phyloP scores from a whole-genome alignment of 345 rosid species.

The Luvunga scandens region DNA sequence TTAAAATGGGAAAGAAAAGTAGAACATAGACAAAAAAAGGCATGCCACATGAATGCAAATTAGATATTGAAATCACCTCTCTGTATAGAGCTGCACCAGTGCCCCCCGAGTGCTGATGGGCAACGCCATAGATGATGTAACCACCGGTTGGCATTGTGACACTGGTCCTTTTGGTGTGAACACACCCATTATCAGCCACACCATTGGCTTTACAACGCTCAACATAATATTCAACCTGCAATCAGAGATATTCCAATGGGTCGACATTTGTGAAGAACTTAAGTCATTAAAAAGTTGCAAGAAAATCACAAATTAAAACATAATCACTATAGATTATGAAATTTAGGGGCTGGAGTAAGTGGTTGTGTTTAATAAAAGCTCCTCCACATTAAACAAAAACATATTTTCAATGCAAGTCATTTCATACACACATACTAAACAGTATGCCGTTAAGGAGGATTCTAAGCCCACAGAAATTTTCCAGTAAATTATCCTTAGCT shows the following conservation, averaged over 20 bases:
- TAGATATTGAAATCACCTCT: conserved; percentile 42
- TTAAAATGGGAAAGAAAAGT: background rate
- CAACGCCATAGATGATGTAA: conserved; percentile 74
- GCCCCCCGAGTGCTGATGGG: conserved; percentile 82
- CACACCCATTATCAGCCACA: conserved; percentile 26
- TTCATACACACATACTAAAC: background rate
- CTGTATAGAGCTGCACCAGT: conserved; percentile 62
- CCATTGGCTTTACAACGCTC: conserved; percentile 40
- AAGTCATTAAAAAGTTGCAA: background rate
- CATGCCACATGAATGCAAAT: background rate
- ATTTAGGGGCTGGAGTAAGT: background rate
- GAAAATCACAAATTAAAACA: background rate
- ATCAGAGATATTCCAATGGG: background rate
- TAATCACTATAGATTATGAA: background rate
- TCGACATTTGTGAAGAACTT: background rate
- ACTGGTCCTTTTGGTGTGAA: conserved; percentile 47
- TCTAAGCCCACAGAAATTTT: background rate
- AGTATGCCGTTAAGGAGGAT: background rate
- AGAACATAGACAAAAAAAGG: background rate
- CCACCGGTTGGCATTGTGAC: conserved; percentile 66
- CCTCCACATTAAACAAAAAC: background rate
- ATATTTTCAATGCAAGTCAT: background rate
- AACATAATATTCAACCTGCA: conserved; percentile 68
- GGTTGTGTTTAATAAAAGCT: background rate
- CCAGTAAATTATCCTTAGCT: background rate